Evolutionary conservation across 2,329 filamentous ascomycete genomes (phyloP).

Genomic region (Colletotrichum sp.): DNA sequence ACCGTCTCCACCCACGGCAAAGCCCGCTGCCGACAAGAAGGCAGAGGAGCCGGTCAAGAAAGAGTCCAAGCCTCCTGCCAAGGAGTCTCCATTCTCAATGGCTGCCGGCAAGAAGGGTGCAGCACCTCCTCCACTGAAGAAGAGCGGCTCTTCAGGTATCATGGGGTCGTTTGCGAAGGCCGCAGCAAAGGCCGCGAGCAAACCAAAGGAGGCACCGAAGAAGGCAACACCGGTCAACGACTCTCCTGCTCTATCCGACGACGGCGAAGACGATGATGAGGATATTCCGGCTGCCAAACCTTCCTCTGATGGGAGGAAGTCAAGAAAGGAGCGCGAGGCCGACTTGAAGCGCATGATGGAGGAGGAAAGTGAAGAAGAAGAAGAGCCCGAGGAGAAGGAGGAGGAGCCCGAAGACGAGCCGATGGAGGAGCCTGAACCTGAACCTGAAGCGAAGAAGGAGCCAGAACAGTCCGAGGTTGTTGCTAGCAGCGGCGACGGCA

Average conservation of each 20-base stretch:
- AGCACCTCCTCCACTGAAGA: conserved; percentile 51
- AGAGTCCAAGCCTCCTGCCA: conserved; percentile 41
- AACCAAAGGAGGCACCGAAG: conserved; percentile 1
- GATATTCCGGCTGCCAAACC: conserved; percentile 47
- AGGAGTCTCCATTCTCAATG: conserved; percentile 40
- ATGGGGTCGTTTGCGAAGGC: conserved; percentile 82
- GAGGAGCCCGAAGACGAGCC: conserved; percentile 44
- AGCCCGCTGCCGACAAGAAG: conserved; percentile 25
- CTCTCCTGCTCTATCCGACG: conserved; percentile 51
- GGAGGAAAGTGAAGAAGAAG: conserved; percentile 65
- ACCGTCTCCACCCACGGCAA: conserved; percentile 22
- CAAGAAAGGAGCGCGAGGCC: conserved; percentile 68
- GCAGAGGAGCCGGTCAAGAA: conserved; percentile 32
- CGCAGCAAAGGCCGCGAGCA: conserved; percentile 30
- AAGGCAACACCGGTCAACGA: conserved; percentile 1
- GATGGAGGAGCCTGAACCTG: conserved; percentile 44
- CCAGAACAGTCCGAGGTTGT: conserved; percentile 56
- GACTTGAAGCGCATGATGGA: conserved; percentile 79
- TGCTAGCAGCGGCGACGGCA: conserved; percentile 59
- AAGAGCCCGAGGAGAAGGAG: conserved; percentile 63
- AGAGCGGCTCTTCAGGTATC: conserved; percentile 61
- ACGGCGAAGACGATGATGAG: conserved; percentile 58
- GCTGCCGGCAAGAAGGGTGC: conserved; percentile 43
- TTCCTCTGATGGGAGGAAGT: conserved; percentile 39
- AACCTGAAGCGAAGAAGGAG: conserved; percentile 38